These are phyloP conservation scores for Sporisorium sorghi DNA, from an alignment of 1,284 basidiomycete species.

Conservation along the genomic window DNA sequence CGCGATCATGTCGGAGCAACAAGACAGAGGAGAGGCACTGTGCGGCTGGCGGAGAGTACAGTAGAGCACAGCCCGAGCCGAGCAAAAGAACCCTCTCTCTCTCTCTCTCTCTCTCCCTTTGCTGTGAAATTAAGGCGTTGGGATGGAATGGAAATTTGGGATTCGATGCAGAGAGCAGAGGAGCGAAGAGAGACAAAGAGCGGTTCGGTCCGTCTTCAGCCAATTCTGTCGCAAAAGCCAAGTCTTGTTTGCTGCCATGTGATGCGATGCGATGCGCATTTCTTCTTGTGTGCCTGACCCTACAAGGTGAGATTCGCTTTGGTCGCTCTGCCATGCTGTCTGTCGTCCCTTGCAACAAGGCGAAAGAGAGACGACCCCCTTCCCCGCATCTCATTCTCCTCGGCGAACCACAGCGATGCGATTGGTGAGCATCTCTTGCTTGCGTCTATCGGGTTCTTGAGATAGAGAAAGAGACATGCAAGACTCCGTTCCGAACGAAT, in stretches of 20 bases:
- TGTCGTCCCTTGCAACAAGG: not conserved
- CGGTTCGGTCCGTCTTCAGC: conserved; percentile 27
- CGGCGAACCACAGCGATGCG: too few relatives aligned
- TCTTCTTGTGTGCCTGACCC: not conserved
- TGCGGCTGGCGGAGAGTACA: not conserved
- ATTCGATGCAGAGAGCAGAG: too few relatives aligned
- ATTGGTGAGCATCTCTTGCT: too few relatives aligned
- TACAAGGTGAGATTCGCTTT: not conserved
- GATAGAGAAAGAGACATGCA: too few relatives aligned
- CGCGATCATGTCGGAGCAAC: conserved; percentile 1
- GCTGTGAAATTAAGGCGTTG: too few relatives aligned
- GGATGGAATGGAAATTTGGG: too few relatives aligned
- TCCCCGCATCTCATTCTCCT: not conserved
- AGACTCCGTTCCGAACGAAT: too few relatives aligned
- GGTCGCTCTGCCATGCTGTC: not conserved
- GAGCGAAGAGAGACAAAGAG: too few relatives aligned
- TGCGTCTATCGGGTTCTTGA: too few relatives aligned
- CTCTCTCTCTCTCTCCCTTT: conserved; percentile 6
- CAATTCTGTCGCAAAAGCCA: conserved; percentile 4
- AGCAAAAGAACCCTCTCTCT: not conserved
- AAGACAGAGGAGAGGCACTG: not conserved
- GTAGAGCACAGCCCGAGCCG: conserved; percentile 2
- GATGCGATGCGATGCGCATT: conserved; percentile 1
- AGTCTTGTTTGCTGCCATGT: not conserved
- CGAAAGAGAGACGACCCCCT: not conserved